These are phyloP conservation scores for Cercophora scortea DNA, from an alignment of 495 filamentous ascomycete genomes.

Conservation along the genomic window DNA sequence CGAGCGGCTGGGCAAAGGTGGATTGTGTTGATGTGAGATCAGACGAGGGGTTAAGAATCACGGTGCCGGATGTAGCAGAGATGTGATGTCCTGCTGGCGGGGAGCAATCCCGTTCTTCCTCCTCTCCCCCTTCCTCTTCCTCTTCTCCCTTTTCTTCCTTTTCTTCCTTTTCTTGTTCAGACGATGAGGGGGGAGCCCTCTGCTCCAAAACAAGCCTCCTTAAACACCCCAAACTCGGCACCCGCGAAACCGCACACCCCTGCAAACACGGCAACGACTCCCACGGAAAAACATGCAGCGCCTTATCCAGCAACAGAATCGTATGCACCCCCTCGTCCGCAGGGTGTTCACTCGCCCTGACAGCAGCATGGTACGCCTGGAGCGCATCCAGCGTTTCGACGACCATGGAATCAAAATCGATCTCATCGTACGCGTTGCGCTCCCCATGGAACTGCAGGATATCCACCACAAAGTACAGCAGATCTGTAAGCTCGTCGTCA, in stretches of 20 bases:
- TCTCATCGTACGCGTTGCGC: constrained; percentile 93
- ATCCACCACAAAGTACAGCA: constrained; percentile 93
- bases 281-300: constrained; percentile 87
- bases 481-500: constrained; percentile 77
- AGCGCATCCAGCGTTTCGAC: constrained; percentile 78
- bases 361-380: constrained; percentile 60
- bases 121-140: too few relatives aligned
- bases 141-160: too few relatives aligned
- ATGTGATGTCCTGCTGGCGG: constrained; percentile 41
- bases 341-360: constrained; percentile 25
- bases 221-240: constrained; percentile 76
- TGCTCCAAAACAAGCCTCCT: constrained; percentile 42
- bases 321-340: constrained; percentile 55
- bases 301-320: constrained; percentile 87
- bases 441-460: constrained; percentile 96
- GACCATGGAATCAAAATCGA: constrained; percentile 88
- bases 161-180: neutral
- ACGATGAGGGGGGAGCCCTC: neutral
- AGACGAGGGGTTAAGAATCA: constrained; percentile 78
- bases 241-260: constrained; percentile 68
- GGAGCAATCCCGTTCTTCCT: too few relatives aligned
- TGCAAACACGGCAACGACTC: constrained; percentile 85
- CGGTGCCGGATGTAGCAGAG: constrained; percentile 56
- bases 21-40: constrained; percentile 70
- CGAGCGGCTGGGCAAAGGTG: constrained; percentile 58